Base-by-base conservation (phyloP, 108 stramenopile species). In the Fragilaria radians region DNA sequence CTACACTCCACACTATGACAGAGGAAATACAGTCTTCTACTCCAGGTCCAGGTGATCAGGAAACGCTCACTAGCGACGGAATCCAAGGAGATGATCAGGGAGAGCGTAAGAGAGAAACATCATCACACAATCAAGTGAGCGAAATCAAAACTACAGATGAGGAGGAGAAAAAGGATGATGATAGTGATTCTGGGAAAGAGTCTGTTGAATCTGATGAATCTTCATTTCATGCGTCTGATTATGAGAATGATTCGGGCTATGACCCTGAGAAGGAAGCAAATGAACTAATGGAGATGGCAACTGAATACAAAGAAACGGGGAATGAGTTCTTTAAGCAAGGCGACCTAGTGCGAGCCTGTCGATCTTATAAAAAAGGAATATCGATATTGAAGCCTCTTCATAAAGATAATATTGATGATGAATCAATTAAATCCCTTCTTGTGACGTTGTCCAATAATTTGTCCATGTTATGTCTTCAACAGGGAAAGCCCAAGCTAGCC, bases 381-480 rank as follows among this genome's bases (percentile, higher is more conserved):
- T 76, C 72, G 19, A 29, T 72, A 14, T 60, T 93, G 48, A 93
- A 93, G 59, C 19, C 27, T 14, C 58, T 89, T 34, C 36, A 42
- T 11, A 11, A 7, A 7, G 81, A 86, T 57, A 84, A 88, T 62
- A 59, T 77, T 5, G 79, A 80, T 28, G 88, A 93, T 47, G 84
- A 81, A 3, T 86, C 88, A 71, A 78, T 89, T 62, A 82, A 88
- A 54, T 32, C 76, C 3, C 59, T 89, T 42, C 59, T 86, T 5
- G 42, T 89, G 7, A 63, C 67, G 24, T 59, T 93, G 14, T 79
- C 89, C 48, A 89, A 79, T 48, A 93, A 93, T 54, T 61, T 93
- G 0, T 76, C 76, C 65, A 93, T 86, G 86, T 75, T 89, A 54
- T 82, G 65, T 34, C 78, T 83, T 59, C 83, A 89, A 65, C 80